Base-by-base conservation (phyloP, 306 rosid genomes). In the Styphnolobium japonicum region DNA sequence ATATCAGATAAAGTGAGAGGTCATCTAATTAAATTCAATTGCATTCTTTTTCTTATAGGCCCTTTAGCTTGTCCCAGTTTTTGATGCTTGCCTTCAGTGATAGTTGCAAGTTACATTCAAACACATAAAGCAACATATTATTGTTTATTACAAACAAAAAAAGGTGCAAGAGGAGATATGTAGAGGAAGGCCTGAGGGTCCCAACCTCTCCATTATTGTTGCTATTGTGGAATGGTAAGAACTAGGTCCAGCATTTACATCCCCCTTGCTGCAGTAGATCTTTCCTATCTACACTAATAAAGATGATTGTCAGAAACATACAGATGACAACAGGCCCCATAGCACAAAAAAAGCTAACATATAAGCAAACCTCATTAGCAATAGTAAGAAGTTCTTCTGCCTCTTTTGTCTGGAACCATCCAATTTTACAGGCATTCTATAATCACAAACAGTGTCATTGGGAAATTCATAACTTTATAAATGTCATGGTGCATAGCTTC, bases 381-480 rank as follows among this genome's bases (percentile, higher is more conserved):
- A 89, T 81, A 39, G 71, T 48, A 31, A 79, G 31, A 55, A 95
- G 86, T 80, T 95, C 97, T 75, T 89, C 86, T 1, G 81, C 52
- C n/a, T 91, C 97, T 82, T 85, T 78, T 8, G 36, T 68, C 9
- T 68, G 73, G 84, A 95, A 95, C 98, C 99, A 95, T 75, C 93
- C 94, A 31, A 52, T 43, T 81, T 82, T 82, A 71, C 98, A 93
- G 53, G 93, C 96, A 86, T 81, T 86, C 99, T 95, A 67, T 73
- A 77, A 83, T 63, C 5, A 16, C 67, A 73, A 71, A n/a, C 62
- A 76, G 67, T 58, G 66, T 79, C 74, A 83, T 65, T 46, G 43
- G 39, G 23, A 68, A 69, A 76, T 74, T 56, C 66, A 70, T n/a
- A 25, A 27, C 55, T 34, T 21, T 33, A 58, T 25, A 63, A 76